Evolutionary conservation across 179 eudicot genomes (phyloP), one percentile per base, ranked within the genome.

Genomic region (Camellia oleifera): DNA sequence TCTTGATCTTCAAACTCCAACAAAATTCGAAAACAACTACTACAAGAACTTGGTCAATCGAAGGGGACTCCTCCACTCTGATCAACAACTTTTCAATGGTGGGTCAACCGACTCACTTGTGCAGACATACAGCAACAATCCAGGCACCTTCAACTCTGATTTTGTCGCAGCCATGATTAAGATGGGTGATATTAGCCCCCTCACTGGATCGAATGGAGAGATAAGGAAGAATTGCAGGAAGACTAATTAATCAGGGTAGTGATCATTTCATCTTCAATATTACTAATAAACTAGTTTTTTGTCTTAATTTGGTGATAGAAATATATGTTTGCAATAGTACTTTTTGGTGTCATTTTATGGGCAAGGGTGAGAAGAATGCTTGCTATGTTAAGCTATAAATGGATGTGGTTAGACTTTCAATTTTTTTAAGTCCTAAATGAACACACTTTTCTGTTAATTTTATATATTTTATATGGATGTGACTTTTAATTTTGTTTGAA

Each of bases 171-270:
- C 88, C 12, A 88, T 88, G 89, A 80, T 88, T 70, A 86, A 85
- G 56, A 88, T 88, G 91, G 89, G 91, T 7, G 86, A 86, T 45
- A 88, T 86, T 52, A 85, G 82, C 75, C 91, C 89, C 4, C 86
- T 88, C 5, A 88, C 89, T 17, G 91, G 91, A 11, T 77, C 88
- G 3, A 83, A 67, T 2, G 91, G 91, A 2, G 84, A 87, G 82
- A 82, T 88, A 2, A 81, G 91, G 78, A 85, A 82, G 77, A 83
- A 86, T 17, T 88, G 91, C 76, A 75, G 85, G 82, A 88, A 44
- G 3, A 48, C 26, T 2, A 87, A 83, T 48, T 86, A 63, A 32
- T 32, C 40, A 72, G 60, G 60, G 17, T 56, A n/a, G 1, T 10
- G 60, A 56, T 48, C 52, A 7, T 48, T 48, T 48, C 7, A 48